These are phyloP conservation scores for Zangia roseola DNA, from an alignment of 768 basidiomycete species.

Conservation along the genomic window DNA sequence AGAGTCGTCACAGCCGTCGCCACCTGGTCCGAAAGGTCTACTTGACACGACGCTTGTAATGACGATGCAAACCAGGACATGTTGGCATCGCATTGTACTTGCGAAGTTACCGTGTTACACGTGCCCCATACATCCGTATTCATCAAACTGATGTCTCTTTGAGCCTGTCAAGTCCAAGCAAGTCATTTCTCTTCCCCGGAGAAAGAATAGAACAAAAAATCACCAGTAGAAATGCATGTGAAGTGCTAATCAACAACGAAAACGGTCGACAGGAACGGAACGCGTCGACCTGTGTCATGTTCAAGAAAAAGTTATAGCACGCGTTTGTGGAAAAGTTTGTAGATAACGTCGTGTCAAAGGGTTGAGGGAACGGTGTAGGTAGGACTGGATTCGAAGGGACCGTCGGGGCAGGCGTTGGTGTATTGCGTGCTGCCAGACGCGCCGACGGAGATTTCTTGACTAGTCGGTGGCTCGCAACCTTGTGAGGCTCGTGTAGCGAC, in stretches of 20 bases:
- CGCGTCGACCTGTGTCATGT: slow-evolving; percentile 61
- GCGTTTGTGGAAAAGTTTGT: slow-evolving; percentile 62
- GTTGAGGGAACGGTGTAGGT: slow-evolving; percentile 77
- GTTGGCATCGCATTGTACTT: slow-evolving; percentile 57
- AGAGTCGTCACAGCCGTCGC: slow-evolving; percentile 53
- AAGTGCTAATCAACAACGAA: slow-evolving; percentile 59
- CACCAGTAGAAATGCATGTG: slow-evolving; percentile 57
- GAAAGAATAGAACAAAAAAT: slow-evolving; percentile 11
- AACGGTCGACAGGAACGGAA: slow-evolving; percentile 80
- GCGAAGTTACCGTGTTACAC: slow-evolving; percentile 58
- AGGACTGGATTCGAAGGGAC: slow-evolving; percentile 42
- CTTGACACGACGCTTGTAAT: slow-evolving; percentile 50
- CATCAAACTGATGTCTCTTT: slow-evolving; percentile 56
- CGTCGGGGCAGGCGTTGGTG: slow-evolving; percentile 22
- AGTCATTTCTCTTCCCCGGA: slow-evolving; percentile 1
- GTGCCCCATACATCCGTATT: slow-evolving; percentile 78
- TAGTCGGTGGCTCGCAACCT: slow-evolving; percentile 5
- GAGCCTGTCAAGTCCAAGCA: slow-evolving; percentile 47
- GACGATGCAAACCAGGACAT: slow-evolving; percentile 62
- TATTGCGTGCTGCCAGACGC: slow-evolving; percentile 1
- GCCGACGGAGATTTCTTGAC: slow-evolving; percentile 9
- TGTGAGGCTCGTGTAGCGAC: slow-evolving; percentile 45
- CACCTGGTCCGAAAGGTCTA: slow-evolving; percentile 55
- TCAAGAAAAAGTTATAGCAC: slow-evolving; percentile 71
- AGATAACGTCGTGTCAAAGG: slow-evolving; percentile 62